These are phyloP conservation scores for Blastobotrys chiropterorum DNA, from an alignment of 805 yeast species.

Conservation along the genomic window DNA sequence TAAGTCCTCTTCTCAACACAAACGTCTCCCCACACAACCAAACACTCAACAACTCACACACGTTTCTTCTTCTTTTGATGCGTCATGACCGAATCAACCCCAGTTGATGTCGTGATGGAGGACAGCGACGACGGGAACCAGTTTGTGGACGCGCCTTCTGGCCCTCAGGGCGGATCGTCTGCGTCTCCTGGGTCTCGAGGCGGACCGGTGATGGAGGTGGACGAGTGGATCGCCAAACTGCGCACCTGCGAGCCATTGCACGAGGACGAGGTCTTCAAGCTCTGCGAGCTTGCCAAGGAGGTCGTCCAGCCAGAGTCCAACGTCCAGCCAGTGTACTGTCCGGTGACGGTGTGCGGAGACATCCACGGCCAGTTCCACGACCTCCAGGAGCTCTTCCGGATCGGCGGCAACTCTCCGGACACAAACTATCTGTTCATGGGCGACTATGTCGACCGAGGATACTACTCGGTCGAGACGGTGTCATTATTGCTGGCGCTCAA, in stretches of 20 bases:
- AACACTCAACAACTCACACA: neutral
- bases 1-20: too few relatives aligned
- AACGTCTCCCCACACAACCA: too few relatives aligned
- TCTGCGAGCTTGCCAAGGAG: slow-evolving; percentile 85
- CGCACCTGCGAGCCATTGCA: slow-evolving; percentile 72
- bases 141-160: neutral
- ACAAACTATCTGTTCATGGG: slow-evolving; percentile 87
- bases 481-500: slow-evolving; percentile 85
- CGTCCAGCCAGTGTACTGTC: slow-evolving; percentile 91
- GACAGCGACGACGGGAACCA: neutral
- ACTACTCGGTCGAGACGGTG: slow-evolving; percentile 86
- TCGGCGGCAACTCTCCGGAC: slow-evolving; percentile 91
- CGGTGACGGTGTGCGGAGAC: slow-evolving; percentile 95
- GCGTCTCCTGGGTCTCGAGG: neutral
- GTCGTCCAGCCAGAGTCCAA: slow-evolving; percentile 76
- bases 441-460: slow-evolving; percentile 89
- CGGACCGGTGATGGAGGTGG: slow-evolving; percentile 44
- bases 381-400: slow-evolving; percentile 84
- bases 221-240: slow-evolving; percentile 80
- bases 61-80: neutral
- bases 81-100: neutral
- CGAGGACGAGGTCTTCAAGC: slow-evolving; percentile 70
- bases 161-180: neutral
- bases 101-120: neutral
- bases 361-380: slow-evolving; percentile 97